A percentile compares a stretch with the other conserved stretches of the same genome.
Evolutionary conservation across 768 basidiomycete species (phyloP).

Genomic region (Suillus tomentosus): DNA sequence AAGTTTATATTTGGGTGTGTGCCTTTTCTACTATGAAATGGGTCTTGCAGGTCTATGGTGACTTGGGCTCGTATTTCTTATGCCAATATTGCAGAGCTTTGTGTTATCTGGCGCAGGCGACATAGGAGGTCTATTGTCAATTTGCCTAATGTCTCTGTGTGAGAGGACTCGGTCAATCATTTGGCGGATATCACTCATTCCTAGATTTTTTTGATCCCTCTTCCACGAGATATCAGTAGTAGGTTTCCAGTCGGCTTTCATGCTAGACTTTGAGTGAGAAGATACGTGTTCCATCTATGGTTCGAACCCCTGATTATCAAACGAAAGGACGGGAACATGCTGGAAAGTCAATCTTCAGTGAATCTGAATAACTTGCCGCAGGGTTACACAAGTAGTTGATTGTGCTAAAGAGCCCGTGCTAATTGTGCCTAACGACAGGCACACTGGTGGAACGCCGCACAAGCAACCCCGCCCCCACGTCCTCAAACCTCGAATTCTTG

Average conservation of each 20-base stretch:
- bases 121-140: not conserved
- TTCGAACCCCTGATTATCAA: not conserved
- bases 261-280: not conserved
- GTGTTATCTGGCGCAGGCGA: not conserved
- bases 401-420: not conserved
- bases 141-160: not conserved
- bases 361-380: not conserved
- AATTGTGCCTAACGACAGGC: not conserved
- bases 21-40: not conserved
- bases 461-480: not conserved
- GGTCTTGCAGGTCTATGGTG: not conserved
- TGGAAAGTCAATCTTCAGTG: not conserved
- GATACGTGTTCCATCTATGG: not conserved
- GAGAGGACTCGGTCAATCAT: not conserved
- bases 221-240: constrained; percentile 2
- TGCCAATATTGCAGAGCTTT: not conserved
- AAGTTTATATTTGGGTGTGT: not conserved
- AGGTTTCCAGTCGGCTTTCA: not conserved
- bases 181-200: not conserved
- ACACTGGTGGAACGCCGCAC: not conserved
- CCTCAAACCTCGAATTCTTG: not conserved
- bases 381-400: not conserved
- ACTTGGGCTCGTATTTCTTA: not conserved
- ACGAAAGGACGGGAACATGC: not conserved
- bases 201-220: not conserved